Conservation (phyloP, 1,139 yeast species). For the Pichiaceae sp. region DNA sequence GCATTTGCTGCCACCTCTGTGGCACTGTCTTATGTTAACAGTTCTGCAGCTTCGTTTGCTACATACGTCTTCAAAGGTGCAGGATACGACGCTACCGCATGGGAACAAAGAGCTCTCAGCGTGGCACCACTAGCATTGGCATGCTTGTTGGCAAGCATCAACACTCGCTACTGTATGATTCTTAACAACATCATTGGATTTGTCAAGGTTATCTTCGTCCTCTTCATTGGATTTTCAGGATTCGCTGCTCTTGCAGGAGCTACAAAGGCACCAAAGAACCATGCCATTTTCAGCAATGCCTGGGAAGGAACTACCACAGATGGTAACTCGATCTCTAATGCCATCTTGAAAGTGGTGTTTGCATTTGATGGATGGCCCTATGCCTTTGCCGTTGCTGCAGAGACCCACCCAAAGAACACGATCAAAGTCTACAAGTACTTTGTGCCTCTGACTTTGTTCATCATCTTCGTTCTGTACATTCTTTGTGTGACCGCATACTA, state of each 20-base stretch:
- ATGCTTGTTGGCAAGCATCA: slow-evolving; percentile 24
- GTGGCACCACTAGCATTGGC: slow-evolving; percentile 28
- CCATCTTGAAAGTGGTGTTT: slow-evolving; percentile 35
- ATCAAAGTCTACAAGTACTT: slow-evolving; percentile 25
- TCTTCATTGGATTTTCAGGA: slow-evolving; percentile 31
- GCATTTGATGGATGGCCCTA: slow-evolving; percentile 34
- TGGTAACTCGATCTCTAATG: slow-evolving; percentile 34
- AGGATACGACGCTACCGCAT: slow-evolving; percentile 26
- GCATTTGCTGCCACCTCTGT: slow-evolving; percentile 35
- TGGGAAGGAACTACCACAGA: slow-evolving; percentile 31
- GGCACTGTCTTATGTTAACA: slow-evolving; percentile 31
- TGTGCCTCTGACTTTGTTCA: slow-evolving; percentile 29
- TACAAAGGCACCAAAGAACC: slow-evolving; percentile 27
- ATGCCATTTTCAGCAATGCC: slow-evolving; percentile 28
- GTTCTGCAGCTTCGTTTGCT: slow-evolving; percentile 38
- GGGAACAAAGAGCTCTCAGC: slow-evolving; percentile 38
- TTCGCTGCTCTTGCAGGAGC: slow-evolving; percentile 33
- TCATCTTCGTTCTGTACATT: slow-evolving; percentile 30
- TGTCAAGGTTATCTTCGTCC: slow-evolving; percentile 30
- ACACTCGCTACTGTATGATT: slow-evolving; percentile 28
- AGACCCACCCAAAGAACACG: slow-evolving; percentile 24
- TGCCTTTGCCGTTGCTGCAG: slow-evolving; percentile 34
- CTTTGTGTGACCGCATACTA: slow-evolving; percentile 32
- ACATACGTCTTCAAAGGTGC: slow-evolving; percentile 32
- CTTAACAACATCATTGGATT: slow-evolving; percentile 31